These are phyloP conservation scores for Euryodendron excelsum DNA, from an alignment of 148 eudicot species.

Conservation along the genomic window DNA sequence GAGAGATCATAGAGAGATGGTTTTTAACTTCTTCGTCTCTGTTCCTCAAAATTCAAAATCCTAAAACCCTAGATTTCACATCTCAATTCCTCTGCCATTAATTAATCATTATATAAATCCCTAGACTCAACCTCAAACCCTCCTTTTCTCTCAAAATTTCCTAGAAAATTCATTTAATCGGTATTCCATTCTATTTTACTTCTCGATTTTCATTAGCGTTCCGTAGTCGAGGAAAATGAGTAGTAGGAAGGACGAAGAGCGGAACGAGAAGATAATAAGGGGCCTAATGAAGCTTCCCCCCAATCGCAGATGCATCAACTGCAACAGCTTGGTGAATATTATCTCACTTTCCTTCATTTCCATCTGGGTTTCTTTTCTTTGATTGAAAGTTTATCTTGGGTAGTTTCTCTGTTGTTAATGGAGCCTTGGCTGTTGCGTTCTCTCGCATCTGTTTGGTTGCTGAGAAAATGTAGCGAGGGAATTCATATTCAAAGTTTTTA, in stretches of 20 bases:
- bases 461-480: constrained; percentile 6
- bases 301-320: constrained; percentile 87
- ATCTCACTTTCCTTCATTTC: not conserved
- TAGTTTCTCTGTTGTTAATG: not conserved
- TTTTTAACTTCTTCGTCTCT: not conserved
- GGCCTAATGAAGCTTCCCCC: constrained; percentile 95
- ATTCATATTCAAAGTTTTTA: not conserved
- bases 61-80: constrained; percentile 17
- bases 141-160: not conserved
- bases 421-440: not conserved
- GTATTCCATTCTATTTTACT: not conserved
- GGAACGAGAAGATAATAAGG: constrained; percentile 87
- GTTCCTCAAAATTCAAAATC: not conserved
- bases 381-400: not conserved
- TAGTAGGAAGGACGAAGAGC: constrained; percentile 66
- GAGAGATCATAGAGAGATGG: not conserved
- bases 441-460: not conserved
- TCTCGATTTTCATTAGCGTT: not conserved
- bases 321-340: constrained; percentile 70
- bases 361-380: constrained; percentile 4
- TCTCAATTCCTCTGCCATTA: not conserved
- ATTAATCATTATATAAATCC: not conserved
- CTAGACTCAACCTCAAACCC: not conserved
- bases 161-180: not conserved
- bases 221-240: constrained; percentile 26